A percentile compares a stretch with the other conserved stretches of the same genome.
Evolutionary conservation across 2,329 filamentous ascomycete genomes (phyloP).

Genomic region (Onygenales sp.): DNA sequence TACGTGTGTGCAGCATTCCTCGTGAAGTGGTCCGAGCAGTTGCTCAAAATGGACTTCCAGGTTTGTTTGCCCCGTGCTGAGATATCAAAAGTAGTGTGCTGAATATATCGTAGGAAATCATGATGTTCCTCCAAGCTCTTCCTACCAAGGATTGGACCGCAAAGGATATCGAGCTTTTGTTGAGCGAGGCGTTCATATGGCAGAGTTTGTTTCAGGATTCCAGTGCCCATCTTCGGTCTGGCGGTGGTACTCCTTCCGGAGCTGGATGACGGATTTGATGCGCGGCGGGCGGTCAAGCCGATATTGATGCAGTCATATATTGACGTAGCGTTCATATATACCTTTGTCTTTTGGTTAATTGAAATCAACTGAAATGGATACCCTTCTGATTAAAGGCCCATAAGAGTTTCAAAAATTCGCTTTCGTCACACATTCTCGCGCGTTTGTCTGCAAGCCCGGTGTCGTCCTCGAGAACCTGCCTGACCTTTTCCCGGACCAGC

Average conservation of each 20-base stretch:
- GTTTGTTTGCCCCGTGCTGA: constrained; percentile 19
- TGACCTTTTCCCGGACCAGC: constrained; percentile 77
- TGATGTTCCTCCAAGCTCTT: constrained; percentile 97
- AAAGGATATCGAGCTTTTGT: constrained; percentile 90
- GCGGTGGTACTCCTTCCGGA: constrained; percentile 24
- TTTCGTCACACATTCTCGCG: constrained; percentile 80
- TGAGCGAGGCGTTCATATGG: constrained; percentile 98
- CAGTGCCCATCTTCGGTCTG: constrained; percentile 63
- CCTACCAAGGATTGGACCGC: constrained; percentile 93
- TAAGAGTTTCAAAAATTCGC: constrained; percentile 75
- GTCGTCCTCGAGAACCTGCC: constrained; percentile 70
- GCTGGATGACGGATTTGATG: constrained; percentile 13
- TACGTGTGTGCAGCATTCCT: constrained; percentile 97
- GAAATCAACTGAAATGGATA: constrained; percentile 70
- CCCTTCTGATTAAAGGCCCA: constrained; percentile 83
- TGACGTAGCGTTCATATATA: background rate
- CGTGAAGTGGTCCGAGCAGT: constrained; percentile 94
- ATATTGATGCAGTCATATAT: constrained; percentile 1
- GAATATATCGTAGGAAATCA: constrained; percentile 61
- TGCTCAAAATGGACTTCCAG: constrained; percentile 91
- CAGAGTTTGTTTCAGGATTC: constrained; percentile 94
- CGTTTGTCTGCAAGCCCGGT: constrained; percentile 74
- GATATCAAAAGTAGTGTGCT: background rate
- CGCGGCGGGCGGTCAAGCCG: background rate
- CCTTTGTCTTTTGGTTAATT: background rate